phyloP scores from a whole-genome alignment of 257 asterid genomes.

The Lithospermum erythrorhizon region DNA sequence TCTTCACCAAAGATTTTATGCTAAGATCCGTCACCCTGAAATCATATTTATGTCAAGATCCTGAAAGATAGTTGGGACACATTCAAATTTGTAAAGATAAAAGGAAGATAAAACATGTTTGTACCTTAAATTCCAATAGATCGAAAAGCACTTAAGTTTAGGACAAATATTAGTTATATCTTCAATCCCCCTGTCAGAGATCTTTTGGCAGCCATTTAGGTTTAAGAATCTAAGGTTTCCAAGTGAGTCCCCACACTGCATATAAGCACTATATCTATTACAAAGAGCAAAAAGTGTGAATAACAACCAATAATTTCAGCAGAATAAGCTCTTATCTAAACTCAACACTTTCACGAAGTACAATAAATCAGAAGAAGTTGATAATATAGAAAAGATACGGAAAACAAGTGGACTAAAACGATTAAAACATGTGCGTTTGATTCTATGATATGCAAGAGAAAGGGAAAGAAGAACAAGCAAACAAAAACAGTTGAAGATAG shows the following conservation, averaged over 20 bases:
- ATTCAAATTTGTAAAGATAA: slow-evolving; percentile 1
- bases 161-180: slow-evolving; percentile 45
- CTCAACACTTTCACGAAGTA: neutral
- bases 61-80: neutral
- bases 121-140: slow-evolving; percentile 95
- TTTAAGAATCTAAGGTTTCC: slow-evolving; percentile 57
- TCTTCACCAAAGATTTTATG: slow-evolving; percentile 50
- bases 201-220: slow-evolving; percentile 89
- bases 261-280: slow-evolving; percentile 7
- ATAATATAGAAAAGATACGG: neutral
- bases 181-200: slow-evolving; percentile 73
- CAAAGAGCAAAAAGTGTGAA: neutral
- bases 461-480: neutral
- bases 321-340: neutral
- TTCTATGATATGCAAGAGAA: neutral
- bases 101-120: slow-evolving; percentile 5
- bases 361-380: neutral
- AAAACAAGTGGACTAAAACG: no score
- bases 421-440: neutral
- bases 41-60: slow-evolving; percentile 8
- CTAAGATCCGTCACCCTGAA: slow-evolving; percentile 84
- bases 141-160: slow-evolving; percentile 52
- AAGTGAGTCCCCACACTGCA: slow-evolving; percentile 51
- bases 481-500: neutral
- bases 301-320: neutral